Base-by-base conservation (phyloP, 257 asterid species). In the Jaltomata sinuosa region DNA sequence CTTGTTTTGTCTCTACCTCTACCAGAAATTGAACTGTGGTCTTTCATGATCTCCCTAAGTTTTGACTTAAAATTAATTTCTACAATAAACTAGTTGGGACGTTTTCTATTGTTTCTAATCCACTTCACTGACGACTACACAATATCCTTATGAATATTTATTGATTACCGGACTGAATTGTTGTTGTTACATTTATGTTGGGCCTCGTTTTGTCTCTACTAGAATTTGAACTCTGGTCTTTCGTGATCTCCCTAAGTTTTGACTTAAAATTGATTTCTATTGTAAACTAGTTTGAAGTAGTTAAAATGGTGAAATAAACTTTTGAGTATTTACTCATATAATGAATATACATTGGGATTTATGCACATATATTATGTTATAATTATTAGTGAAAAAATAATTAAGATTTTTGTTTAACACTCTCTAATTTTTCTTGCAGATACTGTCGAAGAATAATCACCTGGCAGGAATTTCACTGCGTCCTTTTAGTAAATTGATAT, bases 401-500 rank as follows among this genome's bases (percentile, higher is more conserved):
- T n/a, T n/a, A n/a, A n/a, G n/a, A n/a, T n/a, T n/a, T n/a, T n/a
- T n/a, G n/a, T n/a, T n/a, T n/a, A n/a, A n/a, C n/a, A 2, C 21
- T 50, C 19, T 79, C 68, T 9, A 10, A 27, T 34, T 54, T 12
- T 57, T 29, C 65, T 3, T 21, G 78, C 93, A 95, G 98, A 88
- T 94, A 88, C 85, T 95, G 21, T 94, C 95, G 3, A 92, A 83
- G 80, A 87, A 86, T 89, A 86, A 84, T 53, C 87, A 84, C 3
- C 45, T 85, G 83, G 88, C 88, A 2, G 90, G 93, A 45, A 83
- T 89, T 47, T 69, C 91, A 10, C 32, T 90, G 42, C 84, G 89
- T 55, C 89, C 93, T 6, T 94, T 92, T 81, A 84, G 65, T 49
- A 90, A 89, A 50, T 91, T 95, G 3, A 87, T 83, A 83, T 89